Conservation (phyloP, 2,329 filamentous ascomycete species). For the Camillea tinctor region DNA sequence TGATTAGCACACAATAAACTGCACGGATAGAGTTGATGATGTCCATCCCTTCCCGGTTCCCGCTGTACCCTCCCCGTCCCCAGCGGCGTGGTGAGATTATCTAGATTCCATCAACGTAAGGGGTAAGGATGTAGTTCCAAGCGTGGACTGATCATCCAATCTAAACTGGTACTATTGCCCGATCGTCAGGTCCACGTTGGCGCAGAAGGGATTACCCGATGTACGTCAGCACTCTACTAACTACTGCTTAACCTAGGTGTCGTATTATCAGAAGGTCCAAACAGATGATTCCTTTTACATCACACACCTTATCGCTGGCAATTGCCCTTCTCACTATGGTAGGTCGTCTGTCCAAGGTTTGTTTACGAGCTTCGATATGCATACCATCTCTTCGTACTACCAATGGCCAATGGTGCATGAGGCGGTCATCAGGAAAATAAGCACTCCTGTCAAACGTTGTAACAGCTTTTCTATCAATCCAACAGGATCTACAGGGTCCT, state of each 20-base stretch:
- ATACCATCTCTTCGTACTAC: background rate
- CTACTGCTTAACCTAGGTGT: background rate
- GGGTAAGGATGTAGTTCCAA: background rate
- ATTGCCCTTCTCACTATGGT: background rate
- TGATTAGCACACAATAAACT: background rate
- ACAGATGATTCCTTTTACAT: background rate
- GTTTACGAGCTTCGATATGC: background rate
- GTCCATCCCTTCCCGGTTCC: background rate
- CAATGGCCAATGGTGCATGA: background rate
- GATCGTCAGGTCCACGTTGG: background rate
- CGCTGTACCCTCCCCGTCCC: background rate
- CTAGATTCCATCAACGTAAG: background rate
- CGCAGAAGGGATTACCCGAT: background rate
- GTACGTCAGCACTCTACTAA: background rate
- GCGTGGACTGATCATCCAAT: background rate
- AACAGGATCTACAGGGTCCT: slow-evolving; percentile 9
- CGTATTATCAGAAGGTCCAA: background rate
- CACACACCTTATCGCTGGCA: background rate
- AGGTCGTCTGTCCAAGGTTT: background rate
- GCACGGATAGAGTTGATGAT: background rate
- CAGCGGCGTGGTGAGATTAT: background rate
- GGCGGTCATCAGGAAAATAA: background rate
- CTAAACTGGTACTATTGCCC: background rate
- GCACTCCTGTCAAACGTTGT: background rate
- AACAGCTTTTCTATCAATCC: slow-evolving; percentile 6